Percentiles rank a stretch among this genome's conserved stretches.
phyloP scores from a whole-genome alignment of 352 stramenopile species.

The Hyaloperonospora brassicae region DNA sequence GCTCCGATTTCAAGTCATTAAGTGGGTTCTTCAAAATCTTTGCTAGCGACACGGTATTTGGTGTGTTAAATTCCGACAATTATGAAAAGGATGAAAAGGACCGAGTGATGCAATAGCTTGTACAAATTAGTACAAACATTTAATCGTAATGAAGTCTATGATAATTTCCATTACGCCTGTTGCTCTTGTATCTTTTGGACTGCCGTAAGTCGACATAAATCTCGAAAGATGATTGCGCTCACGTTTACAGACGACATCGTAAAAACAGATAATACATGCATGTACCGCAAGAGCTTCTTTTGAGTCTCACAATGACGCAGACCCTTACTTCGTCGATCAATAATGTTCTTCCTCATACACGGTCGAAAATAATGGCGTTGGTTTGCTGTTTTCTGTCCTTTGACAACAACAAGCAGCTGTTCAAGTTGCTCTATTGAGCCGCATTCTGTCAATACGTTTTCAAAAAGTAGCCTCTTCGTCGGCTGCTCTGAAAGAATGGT shows the following conservation, averaged over 20 bases:
- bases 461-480: slow-evolving; percentile 77
- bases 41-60: slow-evolving; percentile 21
- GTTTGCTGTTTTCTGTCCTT: slow-evolving; percentile 56
- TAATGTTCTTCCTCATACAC: slow-evolving; percentile 78
- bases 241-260: slow-evolving; percentile 80
- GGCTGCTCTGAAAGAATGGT: slow-evolving; percentile 65
- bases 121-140: no score
- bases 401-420: slow-evolving; percentile 47
- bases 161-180: no score
- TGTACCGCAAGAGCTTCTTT: slow-evolving; percentile 76
- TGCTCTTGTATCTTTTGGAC: slow-evolving; percentile 74
- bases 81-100: slow-evolving; percentile 75
- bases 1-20: slow-evolving; percentile 17
- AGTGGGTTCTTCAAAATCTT: slow-evolving; percentile 18
- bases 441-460: slow-evolving; percentile 78
- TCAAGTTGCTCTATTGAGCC: slow-evolving; percentile 54
- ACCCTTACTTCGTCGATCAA: slow-evolving; percentile 83
- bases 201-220: slow-evolving; percentile 77
- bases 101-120: slow-evolving; percentile 67
- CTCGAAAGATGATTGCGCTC: slow-evolving; percentile 74
- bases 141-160: no score
- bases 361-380: slow-evolving; percentile 62
- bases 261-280: slow-evolving; percentile 69
- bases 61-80: slow-evolving; percentile 27
- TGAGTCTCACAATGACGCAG: slow-evolving; percentile 76